Conservation (phyloP, 305 asterid species). For the Solanum hybrid region DNA sequence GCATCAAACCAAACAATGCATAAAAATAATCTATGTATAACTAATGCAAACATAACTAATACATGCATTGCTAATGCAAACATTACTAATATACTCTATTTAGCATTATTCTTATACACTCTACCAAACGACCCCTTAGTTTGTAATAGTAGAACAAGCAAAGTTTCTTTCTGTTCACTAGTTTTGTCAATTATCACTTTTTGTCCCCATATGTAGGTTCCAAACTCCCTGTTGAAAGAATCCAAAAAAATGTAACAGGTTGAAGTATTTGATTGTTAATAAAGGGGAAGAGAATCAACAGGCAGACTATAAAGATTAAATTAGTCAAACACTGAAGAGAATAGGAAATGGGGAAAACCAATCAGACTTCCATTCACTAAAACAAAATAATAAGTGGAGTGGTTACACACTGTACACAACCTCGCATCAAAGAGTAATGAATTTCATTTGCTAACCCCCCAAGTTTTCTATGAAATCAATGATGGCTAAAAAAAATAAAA, state of each 20-base stretch:
- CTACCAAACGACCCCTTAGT: background rate
- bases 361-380: background rate
- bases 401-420: conserved; percentile 7
- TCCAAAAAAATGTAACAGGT: background rate
- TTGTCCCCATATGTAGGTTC: background rate
- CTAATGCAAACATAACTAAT: too few relatives aligned
- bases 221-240: background rate
- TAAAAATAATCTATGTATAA: too few relatives aligned
- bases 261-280: background rate
- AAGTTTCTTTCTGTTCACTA: background rate
- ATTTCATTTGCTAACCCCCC: background rate
- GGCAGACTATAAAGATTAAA: background rate
- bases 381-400: background rate
- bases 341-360: background rate
- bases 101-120: too few relatives aligned
- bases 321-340: background rate
- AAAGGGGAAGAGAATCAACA: background rate
- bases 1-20: too few relatives aligned
- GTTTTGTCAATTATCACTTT: background rate
- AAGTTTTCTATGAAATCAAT: background rate
- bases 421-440: background rate
- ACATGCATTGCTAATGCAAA: too few relatives aligned
- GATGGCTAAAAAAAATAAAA: background rate
- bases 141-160: background rate
- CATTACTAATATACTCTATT: too few relatives aligned